phyloP scores from a whole-genome alignment of 2,329 filamentous ascomycete species.

The Dactylellina sp. region DNA sequence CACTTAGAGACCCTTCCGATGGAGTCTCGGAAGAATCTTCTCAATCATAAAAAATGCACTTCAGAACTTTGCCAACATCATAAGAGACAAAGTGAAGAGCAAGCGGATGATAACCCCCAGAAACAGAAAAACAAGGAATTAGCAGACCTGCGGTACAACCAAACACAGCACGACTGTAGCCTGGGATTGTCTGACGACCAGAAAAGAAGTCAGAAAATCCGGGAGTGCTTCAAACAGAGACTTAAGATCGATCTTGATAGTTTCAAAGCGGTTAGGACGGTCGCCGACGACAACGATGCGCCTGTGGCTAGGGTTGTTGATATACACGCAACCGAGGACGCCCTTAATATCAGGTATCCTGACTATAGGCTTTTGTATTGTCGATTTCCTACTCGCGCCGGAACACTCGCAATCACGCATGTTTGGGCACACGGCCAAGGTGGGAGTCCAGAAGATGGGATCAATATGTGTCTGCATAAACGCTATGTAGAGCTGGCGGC shows the following conservation, averaged over 20 bases:
- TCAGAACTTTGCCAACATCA: conserved; percentile 7
- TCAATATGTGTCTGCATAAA: conserved; percentile 60
- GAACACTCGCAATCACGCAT: conserved; percentile 59
- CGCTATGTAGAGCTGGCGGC: conserved; percentile 58
- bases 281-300: neutral
- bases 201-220: neutral
- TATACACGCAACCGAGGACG: conserved; percentile 4
- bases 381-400: conserved; percentile 3
- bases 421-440: conserved; percentile 61
- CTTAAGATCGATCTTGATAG: neutral
- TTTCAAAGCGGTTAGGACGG: neutral
- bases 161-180: neutral
- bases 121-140: neutral
- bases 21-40: neutral
- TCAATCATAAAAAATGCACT: conserved; percentile 8
- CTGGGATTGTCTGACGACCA: neutral
- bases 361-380: conserved; percentile 1
- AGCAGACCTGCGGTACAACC: neutral
- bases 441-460: conserved; percentile 59
- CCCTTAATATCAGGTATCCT: neutral
- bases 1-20: neutral
- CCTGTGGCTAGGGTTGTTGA: conserved; percentile 7
- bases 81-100: conserved; percentile 11
- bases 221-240: neutral
- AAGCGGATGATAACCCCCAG: neutral